phyloP scores from a whole-genome alignment of 2,329 filamentous ascomycete species.

The Myriosclerotinia scirpicola region DNA sequence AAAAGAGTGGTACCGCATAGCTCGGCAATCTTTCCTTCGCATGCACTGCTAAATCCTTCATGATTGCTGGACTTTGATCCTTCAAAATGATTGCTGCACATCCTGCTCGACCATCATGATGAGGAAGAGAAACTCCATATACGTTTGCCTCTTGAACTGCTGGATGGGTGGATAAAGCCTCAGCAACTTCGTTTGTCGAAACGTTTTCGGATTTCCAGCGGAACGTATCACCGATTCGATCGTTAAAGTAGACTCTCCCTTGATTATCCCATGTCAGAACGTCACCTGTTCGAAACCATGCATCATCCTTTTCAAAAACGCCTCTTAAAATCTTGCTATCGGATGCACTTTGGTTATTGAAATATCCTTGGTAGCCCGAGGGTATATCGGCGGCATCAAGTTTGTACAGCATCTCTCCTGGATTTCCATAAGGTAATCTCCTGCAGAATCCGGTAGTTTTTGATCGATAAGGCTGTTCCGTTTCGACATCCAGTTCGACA shows the following conservation, averaged over 20 bases:
- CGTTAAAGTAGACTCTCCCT: constrained; percentile 75
- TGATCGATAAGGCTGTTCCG: constrained; percentile 66
- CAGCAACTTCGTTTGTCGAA: constrained; percentile 77
- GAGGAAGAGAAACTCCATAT: constrained; percentile 76
- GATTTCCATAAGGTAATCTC: constrained; percentile 56
- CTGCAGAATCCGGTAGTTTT: constrained; percentile 68
- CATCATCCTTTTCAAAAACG: constrained; percentile 74
- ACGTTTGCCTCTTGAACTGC: constrained; percentile 77
- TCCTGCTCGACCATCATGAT: constrained; percentile 81
- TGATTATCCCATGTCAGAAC: constrained; percentile 69
- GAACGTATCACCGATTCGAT: constrained; percentile 77
- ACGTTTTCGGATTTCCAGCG: constrained; percentile 84
- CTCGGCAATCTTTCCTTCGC: constrained; percentile 59
- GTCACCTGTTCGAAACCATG: constrained; percentile 84
- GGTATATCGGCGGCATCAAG: constrained; percentile 65
- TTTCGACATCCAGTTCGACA: constrained; percentile 70
- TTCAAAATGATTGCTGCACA: constrained; percentile 70
- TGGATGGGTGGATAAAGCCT: constrained; percentile 66
- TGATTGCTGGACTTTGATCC: constrained; percentile 45
- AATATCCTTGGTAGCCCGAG: constrained; percentile 76
- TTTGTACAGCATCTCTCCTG: constrained; percentile 74
- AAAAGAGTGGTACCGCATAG: constrained; percentile 76
- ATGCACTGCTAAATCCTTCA: constrained; percentile 63
- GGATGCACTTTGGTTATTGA: constrained; percentile 69
- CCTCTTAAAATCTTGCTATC: constrained; percentile 71